Evolutionary conservation across 164 flowering plant species (phyloP), one percentile per base, ranked within the genome.

Genomic region (Tinospora cordifolia): DNA sequence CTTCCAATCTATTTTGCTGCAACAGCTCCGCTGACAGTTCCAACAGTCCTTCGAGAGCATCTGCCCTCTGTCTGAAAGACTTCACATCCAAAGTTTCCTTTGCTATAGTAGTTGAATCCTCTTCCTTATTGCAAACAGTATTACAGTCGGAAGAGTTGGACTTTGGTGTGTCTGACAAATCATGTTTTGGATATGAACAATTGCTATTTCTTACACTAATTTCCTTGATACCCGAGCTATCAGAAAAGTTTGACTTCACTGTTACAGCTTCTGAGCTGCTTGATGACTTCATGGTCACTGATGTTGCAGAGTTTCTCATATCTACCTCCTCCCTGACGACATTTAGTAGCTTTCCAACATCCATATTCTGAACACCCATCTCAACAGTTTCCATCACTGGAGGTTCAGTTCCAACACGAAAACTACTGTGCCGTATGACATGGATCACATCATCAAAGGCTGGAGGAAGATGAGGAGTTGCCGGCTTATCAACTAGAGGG

Each of bases 1-100:
- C 99, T 78, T 90, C 98, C 72, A 95, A 66, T 77, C 97, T 79
- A 59, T 84, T 84, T 19, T 88, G 91, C 82, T 95, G 86, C 69
- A 95, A 83, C 74, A 95, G 80, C 24, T 95, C 99, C 0, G 99
- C 99, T 1, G 99, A 95, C 67, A 95, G 77, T 78, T 95, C 99
- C 63, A 95, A 69, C 13, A 95, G 81, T 60, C 91, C 99, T 83
- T 95, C 99, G 10, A 95, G 86, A 38, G 99, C 99, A 21, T 92
- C 99, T 26, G 99, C 94, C 71, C 99, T 89, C 81, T 95, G 98
- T 79, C 94, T 87, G 62, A 85, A 88, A 9, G 98, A 95, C 69
- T 87, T 92, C 17, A 95, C 87, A 77, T 95, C 98, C 77, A 95
- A 74, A n/a, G 65, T 81, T 79, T 92, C 99, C 76, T 86, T 90